Evolutionary conservation across 768 basidiomycete species (phyloP).

Genomic region (Lactarius indigo): DNA sequence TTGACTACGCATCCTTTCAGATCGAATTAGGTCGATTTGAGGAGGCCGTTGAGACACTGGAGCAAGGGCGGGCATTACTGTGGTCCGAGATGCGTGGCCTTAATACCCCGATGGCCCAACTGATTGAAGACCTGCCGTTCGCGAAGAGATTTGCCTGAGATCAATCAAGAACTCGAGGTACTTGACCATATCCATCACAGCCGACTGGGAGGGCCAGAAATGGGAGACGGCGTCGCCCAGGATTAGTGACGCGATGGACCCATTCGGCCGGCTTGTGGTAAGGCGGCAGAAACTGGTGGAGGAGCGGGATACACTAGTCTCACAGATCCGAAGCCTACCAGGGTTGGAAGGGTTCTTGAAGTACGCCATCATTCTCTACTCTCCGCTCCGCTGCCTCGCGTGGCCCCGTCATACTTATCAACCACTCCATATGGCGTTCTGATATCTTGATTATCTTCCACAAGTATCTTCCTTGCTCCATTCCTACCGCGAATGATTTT

Average conservation of each 20-base stretch:
- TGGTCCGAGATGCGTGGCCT: slow-evolving; percentile 12
- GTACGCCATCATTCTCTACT: neutral
- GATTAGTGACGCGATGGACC: neutral
- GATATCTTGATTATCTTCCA: slow-evolving; percentile 5
- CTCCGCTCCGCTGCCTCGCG: neutral
- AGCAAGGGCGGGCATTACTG: slow-evolving; percentile 1
- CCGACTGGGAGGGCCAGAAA: neutral
- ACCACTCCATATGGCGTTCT: slow-evolving; percentile 1
- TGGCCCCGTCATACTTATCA: slow-evolving; percentile 10
- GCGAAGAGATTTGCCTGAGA: neutral
- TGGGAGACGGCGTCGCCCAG: neutral
- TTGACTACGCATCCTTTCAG: slow-evolving; percentile 9
- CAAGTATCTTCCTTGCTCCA: neutral
- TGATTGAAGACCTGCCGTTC: neutral
- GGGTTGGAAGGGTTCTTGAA: slow-evolving; percentile 11
- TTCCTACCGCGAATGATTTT: neutral
- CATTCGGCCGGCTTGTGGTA: neutral
- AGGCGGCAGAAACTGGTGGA: neutral
- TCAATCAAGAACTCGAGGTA: neutral
- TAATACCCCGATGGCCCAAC: neutral
- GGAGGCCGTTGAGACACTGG: slow-evolving; percentile 9
- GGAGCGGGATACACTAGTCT: neutral
- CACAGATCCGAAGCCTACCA: neutral
- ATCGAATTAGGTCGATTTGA: slow-evolving; percentile 1
- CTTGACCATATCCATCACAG: neutral